phyloP scores from a whole-genome alignment of 176 grass and related monocot species.

The Dactylis glomerata region DNA sequence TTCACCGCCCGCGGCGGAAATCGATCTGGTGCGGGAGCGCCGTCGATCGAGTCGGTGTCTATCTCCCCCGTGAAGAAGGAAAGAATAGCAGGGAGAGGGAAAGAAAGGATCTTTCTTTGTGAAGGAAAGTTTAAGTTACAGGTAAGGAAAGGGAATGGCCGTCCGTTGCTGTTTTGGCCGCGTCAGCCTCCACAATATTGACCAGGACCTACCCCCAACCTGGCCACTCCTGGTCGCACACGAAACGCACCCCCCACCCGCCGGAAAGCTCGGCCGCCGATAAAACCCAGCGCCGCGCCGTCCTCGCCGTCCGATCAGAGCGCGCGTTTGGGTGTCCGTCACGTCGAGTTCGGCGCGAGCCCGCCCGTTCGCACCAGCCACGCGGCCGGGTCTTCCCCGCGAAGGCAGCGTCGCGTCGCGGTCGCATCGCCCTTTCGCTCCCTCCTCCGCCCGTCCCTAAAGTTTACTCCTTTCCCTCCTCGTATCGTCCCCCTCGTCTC shows the following conservation, averaged over 20 bases:
- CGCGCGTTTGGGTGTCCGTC: not conserved
- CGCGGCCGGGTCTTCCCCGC: not conserved
- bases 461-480: not conserved
- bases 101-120: not conserved
- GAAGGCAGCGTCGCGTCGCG: not conserved
- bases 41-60: not conserved
- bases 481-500: not conserved
- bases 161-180: constrained; percentile 3
- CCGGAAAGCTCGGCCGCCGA: not conserved
- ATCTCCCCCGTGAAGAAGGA: constrained; percentile 8
- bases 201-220: not conserved
- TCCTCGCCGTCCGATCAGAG: not conserved
- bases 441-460: not conserved
- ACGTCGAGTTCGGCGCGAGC: not conserved
- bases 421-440: not conserved
- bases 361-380: not conserved
- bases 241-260: constrained; percentile 32
- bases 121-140: not conserved
- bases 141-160: not conserved
- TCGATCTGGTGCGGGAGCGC: not conserved
- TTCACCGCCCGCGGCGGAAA: not conserved
- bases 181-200: constrained; percentile 23
- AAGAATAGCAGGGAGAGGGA: not conserved
- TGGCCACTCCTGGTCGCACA: constrained; percentile 22
- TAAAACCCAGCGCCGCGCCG: not conserved